A percentile compares a stretch with the other conserved stretches of the same genome.
Evolutionary conservation across 352 stramenopile species (phyloP).

Genomic region (Pythium diclinum): DNA sequence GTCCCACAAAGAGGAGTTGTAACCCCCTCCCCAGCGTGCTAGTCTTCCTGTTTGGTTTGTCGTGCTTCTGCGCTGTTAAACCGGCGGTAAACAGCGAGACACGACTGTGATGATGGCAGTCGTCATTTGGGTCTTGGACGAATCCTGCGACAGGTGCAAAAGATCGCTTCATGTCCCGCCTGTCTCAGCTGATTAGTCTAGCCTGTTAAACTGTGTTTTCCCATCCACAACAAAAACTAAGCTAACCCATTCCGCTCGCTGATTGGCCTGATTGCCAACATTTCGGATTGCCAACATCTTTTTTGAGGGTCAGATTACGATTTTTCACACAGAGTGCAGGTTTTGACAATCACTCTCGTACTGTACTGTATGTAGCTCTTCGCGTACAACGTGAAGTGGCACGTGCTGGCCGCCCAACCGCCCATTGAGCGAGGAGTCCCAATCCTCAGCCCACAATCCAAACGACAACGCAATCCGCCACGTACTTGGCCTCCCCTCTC

Average conservation of each 20-base stretch:
- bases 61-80: too few species aligned
- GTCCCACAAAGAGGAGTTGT: too few species aligned
- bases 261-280: not conserved
- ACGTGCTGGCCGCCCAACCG: not conserved
- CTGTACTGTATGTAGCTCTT: not conserved
- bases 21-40: too few species aligned
- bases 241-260: not conserved
- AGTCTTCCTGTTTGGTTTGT: too few species aligned
- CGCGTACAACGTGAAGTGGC: not conserved
- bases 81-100: too few species aligned
- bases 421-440: not conserved
- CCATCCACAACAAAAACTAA: not conserved
- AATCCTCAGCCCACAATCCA: not conserved
- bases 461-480: not conserved
- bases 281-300: not conserved
- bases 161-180: too few species aligned
- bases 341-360: not conserved
- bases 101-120: too few species aligned
- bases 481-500: not conserved
- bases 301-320: not conserved
- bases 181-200: too few species aligned
- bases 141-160: too few species aligned
- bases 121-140: too few species aligned
- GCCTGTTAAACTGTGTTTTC: not conserved
- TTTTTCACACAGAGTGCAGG: not conserved